Evolutionary conservation across 805 yeast genomes (phyloP), one percentile per base, ranked within the genome.

Genomic region (Sungouiozyma ichnusensis): DNA sequence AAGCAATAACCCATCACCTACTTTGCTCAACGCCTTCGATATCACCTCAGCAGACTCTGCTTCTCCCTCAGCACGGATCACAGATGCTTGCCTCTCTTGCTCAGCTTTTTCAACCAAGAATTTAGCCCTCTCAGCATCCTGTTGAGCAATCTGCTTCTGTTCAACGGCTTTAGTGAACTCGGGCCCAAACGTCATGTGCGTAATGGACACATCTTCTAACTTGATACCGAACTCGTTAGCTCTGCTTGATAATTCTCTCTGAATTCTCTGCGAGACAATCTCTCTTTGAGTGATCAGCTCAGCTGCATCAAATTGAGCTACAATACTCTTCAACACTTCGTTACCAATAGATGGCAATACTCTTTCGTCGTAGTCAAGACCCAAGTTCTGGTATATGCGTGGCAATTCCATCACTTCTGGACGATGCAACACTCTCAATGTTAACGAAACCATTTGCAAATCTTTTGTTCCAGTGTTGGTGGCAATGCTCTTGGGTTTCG

Each of bases 141-240:
- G 98, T 69, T 92, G 98, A 27, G 98, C 98, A 66, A 92, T 94
- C 67, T 92, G 97, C 64, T 92, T 92, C 68, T 85, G 95, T 68
- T 92, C 98, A 46, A 92, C 98, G 29, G 98, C 97, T 65, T 85
- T 88, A 42, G 98, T 92, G 71, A 92, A 92, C 61, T 92, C 98
- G 50, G 74, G 76, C 41, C 98, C 97, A 63, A 92, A 92, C 0
- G 97, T 85, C 85, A 92, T 81, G 66, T 92, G 98, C 14, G 98
- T 92, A 52, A 92, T 92, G 19, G 96, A 85, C 41, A 92, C 98
- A 66, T 92, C 98, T 65, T 92, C 98, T 52, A 92, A 74, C 60
- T 74, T 82, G 59, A 92, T 88, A 65, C 83, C 76, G 69, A 92
- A 92, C 65, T 92, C 97, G 45, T 65, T 63, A 13, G 97, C 95